Base-by-base conservation (phyloP, 176 grass and related monocot species). In the Ensete ventricosum region DNA sequence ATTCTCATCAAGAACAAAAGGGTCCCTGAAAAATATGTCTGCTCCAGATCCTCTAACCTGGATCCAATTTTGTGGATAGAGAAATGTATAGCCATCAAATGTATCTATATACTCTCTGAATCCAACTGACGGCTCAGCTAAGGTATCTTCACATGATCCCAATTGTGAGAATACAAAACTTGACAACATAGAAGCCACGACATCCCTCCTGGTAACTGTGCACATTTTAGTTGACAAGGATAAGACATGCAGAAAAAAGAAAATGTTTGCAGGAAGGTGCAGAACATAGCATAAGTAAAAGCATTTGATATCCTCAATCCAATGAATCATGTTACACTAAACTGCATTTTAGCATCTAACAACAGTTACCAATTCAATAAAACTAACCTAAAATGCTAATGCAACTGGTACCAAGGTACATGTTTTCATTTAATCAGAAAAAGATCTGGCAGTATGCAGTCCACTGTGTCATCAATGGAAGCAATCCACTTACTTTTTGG, bases 131-230 rank as follows among this genome's bases (percentile, higher is more conserved):
- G 88, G 71, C 52, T 84, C 76, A 17, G 85, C 85, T 64, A 84
- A 73, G 48, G 81, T 21, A 63, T 82, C 73, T 43, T 84, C 76
- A 51, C 52, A 71, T 1, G 60, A 51, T 13, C 81, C 23, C 25
- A 83, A 55, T 9, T 85, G 83, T 1, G 87, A 69, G 67, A 87
- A 64, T 43, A 84, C 60, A 23, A 84, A 76, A 55, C 85, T 90
- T 29, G 95, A 91, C 62, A 98, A 68, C 69, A 83, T 27, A 58
- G 83, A 77, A 49, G 86, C 82, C 60, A 99, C 70, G 49, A 84
- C 73, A 78, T 79, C 85, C 82, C 95, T 91, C 86, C 95, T 94
- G 88, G 43, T 52, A 94, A 94, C 95, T 94, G 86, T 76, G 89
- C 82, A 85, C 83, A 78, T 55, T 43, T 92, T 87, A 81, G 82